Evolutionary conservation across 305 asterid genomes (phyloP), one percentile per base, ranked within the genome.

Genomic region (Fraxinus baroniana): DNA sequence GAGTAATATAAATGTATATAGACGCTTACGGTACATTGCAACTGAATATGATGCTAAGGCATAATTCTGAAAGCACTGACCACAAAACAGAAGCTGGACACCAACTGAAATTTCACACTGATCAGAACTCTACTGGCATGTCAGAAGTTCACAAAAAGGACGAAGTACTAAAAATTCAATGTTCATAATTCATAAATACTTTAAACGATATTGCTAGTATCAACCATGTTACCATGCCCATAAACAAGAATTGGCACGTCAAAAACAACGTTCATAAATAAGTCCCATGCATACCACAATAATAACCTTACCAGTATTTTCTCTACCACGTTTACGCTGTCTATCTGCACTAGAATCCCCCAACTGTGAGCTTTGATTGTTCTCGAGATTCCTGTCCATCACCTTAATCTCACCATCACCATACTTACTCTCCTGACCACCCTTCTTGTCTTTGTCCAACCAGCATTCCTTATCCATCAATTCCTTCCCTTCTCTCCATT

Each of bases 401-500:
- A 78, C 57, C 68, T 85, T 86, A 60, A 57, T 80, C 84, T 91
- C 97, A 74, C 84, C 78, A 57, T 89, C 97, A 41, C 87, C 92
- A 22, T 82, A 81, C 86, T 89, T 92, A 72, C 87, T 89, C 80
- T 89, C 98, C 49, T 86, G 90, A 55, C 90, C 89, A 9, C 88
- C 88, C 90, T 83, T 89, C 90, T 89, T 95, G 84, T 94, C 99
- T 92, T 89, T 93, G 52, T 92, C 97, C 33, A 85, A 85, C 80
- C 90, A 87, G 55, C 94, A 90, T 70, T 94, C 98, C 88, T 89
- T 94, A 74, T 92, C 98, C 87, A 89, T 94, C 20, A 74, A 80
- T 60, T 93, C 97, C 89, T 86, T 93, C 83, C 85, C 92, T 68
- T 95, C 98, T 86, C 87, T 95, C 78, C 95, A 88, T n/a, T 84